Evolutionary conservation across 2,329 filamentous ascomycete genomes (phyloP).

Genomic region (Colletotrichum orbiculare): DNA sequence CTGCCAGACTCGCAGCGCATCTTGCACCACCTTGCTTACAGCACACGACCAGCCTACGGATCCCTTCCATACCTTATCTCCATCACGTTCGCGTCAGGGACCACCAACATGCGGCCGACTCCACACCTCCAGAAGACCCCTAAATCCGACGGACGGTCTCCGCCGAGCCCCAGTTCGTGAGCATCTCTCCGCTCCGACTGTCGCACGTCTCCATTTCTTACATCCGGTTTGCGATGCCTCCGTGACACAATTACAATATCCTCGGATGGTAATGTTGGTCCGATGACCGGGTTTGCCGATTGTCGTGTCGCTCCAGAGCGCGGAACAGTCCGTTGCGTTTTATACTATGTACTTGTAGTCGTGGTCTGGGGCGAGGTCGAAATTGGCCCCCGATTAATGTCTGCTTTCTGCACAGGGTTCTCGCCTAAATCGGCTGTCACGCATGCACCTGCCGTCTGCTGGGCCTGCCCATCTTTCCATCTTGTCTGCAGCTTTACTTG

Average conservation of each 20-base stretch:
- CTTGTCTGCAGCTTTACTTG: no score
- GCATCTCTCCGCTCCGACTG: slow-evolving; percentile 18
- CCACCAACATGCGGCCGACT: not conserved
- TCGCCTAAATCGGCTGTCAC: slow-evolving; percentile 21
- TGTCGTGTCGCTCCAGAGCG: not conserved
- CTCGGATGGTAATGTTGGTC: not conserved
- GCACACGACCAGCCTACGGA: slow-evolving; percentile 4
- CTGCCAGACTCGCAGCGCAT: slow-evolving; percentile 14
- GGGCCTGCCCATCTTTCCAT: no score
- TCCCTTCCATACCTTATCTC: slow-evolving; percentile 17
- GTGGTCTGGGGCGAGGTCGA: not conserved
- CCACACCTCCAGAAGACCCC: slow-evolving; percentile 6
- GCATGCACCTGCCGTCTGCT: slow-evolving; percentile 5
- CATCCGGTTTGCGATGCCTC: slow-evolving; percentile 12
- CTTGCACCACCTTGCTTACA: not conserved
- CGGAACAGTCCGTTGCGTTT: slow-evolving; percentile 4
- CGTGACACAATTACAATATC: not conserved
- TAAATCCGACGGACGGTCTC: slow-evolving; percentile 23
- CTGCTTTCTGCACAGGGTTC: slow-evolving; percentile 15
- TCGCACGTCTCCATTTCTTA: slow-evolving; percentile 7
- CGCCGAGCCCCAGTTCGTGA: slow-evolving; percentile 6
- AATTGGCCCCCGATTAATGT: not conserved
- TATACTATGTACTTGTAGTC: no score
- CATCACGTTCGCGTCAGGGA: not conserved
- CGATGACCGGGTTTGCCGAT: not conserved